Conservation (phyloP, 164 flowering plant genomes). For the Aristolochia californica region DNA sequence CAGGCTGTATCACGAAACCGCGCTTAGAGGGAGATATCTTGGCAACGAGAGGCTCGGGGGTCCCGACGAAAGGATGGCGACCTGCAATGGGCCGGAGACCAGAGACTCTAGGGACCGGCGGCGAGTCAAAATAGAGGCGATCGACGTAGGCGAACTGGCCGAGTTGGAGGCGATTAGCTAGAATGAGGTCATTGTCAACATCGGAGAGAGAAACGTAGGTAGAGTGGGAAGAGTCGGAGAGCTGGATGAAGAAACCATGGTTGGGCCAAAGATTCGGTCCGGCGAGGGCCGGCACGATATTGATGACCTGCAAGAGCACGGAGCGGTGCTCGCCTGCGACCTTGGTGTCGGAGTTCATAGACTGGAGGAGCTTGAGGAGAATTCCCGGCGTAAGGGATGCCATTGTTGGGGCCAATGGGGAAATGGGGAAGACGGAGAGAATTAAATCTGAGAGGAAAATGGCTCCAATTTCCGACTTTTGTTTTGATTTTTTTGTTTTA, state of each 20-base stretch:
- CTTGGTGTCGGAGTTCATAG: constrained; percentile 57
- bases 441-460: background rate
- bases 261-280: constrained; percentile 60
- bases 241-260: constrained; percentile 75
- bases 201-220: constrained; percentile 89
- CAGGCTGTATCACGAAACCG: constrained; percentile 71
- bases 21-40: constrained; percentile 40
- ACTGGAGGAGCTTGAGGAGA: constrained; percentile 76
- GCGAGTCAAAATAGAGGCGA: constrained; percentile 47
- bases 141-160: constrained; percentile 85
- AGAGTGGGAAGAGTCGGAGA: constrained; percentile 89
- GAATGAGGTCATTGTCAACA: constrained; percentile 69
- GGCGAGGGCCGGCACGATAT: constrained; percentile 75
- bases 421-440: too few relatives aligned
- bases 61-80: constrained; percentile 63
- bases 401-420: constrained; percentile 33
- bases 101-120: constrained; percentile 59
- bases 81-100: constrained; percentile 78
- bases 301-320: constrained; percentile 72
- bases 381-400: constrained; percentile 84
- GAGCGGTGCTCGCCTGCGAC: constrained; percentile 84
- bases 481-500: background rate
- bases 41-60: constrained; percentile 61
- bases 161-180: constrained; percentile 75
- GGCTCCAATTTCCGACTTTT: background rate